A percentile compares a stretch with the other conserved stretches of the same genome.
Evolutionary conservation across 768 basidiomycete species (phyloP).

Genomic region (Multifurca ochricompacta): DNA sequence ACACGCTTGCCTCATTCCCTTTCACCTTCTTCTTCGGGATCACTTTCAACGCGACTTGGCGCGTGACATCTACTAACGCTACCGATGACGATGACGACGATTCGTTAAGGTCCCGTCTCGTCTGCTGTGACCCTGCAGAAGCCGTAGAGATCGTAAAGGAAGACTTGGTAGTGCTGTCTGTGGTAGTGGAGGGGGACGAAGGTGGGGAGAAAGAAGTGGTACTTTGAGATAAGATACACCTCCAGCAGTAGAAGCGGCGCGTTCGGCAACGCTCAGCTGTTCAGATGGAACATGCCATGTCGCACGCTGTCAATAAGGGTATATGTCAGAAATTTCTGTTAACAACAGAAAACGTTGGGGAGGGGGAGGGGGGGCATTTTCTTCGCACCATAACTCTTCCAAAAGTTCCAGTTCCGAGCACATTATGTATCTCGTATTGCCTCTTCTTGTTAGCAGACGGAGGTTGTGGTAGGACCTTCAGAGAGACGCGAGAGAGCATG

Average conservation of each 20-base stretch:
- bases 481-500: slow-evolving; percentile 29
- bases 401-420: slow-evolving; percentile 79
- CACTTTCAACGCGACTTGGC: slow-evolving; percentile 81
- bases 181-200: neutral
- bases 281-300: slow-evolving; percentile 71
- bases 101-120: slow-evolving; percentile 21
- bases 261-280: slow-evolving; percentile 46
- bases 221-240: neutral
- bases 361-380: slow-evolving; percentile 20
- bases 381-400: slow-evolving; percentile 75
- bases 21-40: slow-evolving; percentile 96
- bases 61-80: slow-evolving; percentile 41
- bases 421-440: slow-evolving; percentile 60
- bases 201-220: neutral
- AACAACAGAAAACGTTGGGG: too few species aligned
- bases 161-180: too few species aligned
- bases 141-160: slow-evolving; percentile 16
- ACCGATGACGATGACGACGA: too few species aligned
- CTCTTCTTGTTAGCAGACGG: slow-evolving; percentile 85
- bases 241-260: slow-evolving; percentile 49
- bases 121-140: slow-evolving; percentile 25
- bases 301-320: slow-evolving; percentile 57
- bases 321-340: too few species aligned
- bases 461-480: slow-evolving; percentile 72
- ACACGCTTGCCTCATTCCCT: slow-evolving; percentile 80